Conservation (phyloP, 2,329 filamentous ascomycete genomes). For the Thermothelomyces thermophilus region DNA sequence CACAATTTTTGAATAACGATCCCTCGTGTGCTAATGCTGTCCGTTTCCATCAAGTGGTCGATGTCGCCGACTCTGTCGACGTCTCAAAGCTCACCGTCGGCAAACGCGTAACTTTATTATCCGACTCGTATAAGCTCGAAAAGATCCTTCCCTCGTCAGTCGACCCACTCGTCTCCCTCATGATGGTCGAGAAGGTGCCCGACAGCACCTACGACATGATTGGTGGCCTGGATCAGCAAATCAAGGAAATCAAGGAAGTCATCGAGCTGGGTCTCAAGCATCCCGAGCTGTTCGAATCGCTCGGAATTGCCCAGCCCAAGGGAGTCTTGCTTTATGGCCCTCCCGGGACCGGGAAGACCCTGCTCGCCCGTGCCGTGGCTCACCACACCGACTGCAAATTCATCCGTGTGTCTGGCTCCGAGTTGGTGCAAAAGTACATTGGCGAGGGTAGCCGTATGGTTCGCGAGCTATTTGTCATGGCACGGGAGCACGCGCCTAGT, state of each 20-base stretch:
- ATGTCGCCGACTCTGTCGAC: slow-evolving; percentile 90
- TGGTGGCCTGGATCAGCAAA: slow-evolving; percentile 95
- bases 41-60: slow-evolving; percentile 61
- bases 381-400: slow-evolving; percentile 99
- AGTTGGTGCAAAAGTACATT: slow-evolving; percentile 98
- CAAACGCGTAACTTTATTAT: slow-evolving; percentile 93
- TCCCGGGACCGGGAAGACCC: slow-evolving; percentile 93
- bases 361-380: slow-evolving; percentile 89
- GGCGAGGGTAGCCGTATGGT: slow-evolving; percentile 98
- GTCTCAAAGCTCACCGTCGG: slow-evolving; percentile 92
- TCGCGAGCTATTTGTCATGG: slow-evolving; percentile 98
- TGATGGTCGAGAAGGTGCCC: slow-evolving; percentile 99
- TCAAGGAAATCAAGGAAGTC: slow-evolving; percentile 99
- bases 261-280: slow-evolving; percentile 98
- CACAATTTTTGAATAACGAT: background rate
- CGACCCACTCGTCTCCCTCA: slow-evolving; percentile 95
- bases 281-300: slow-evolving; percentile 96
- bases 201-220: slow-evolving; percentile 99
- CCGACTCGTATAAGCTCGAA: slow-evolving; percentile 96
- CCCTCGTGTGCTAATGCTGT: background rate
- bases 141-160: slow-evolving; percentile 98
- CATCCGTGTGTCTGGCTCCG: slow-evolving; percentile 91
- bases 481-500: slow-evolving; percentile 90
- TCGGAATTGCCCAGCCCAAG: slow-evolving; percentile 97
- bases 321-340: slow-evolving; percentile 94